Evolutionary conservation across 192 early-diverging fungal genomes (phyloP).

Genomic region (Dispira simplex): DNA sequence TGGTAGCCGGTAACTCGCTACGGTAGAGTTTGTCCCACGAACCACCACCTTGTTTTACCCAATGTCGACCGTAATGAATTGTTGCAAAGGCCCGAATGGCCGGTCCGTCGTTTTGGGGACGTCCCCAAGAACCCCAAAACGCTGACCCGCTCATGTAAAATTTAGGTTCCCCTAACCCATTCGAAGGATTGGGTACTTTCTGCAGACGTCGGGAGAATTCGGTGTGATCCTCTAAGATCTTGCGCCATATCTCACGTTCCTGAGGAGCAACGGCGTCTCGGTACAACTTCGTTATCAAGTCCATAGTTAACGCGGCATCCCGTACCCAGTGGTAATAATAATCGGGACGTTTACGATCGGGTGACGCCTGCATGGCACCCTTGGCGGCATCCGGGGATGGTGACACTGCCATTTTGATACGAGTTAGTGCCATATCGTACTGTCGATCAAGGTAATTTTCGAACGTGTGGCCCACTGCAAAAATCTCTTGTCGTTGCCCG

Average conservation of each 20-base stretch:
- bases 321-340: conserved; percentile 68
- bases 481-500: too few species aligned
- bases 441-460: neutral
- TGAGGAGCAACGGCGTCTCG: conserved; percentile 13
- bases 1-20: conserved; percentile 10
- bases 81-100: conserved; percentile 28
- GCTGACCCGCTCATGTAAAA: conserved; percentile 37
- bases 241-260: neutral
- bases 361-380: conserved; percentile 29
- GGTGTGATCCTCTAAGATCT: neutral
- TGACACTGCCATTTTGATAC: neutral
- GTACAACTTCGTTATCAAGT: conserved; percentile 24
- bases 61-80: conserved; percentile 14
- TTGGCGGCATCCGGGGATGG: conserved; percentile 12
- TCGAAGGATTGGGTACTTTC: neutral
- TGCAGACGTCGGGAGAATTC: neutral
- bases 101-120: conserved; percentile 53
- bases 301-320: conserved; percentile 43
- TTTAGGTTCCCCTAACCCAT: conserved; percentile 45
- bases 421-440: neutral
- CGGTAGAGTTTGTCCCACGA: conserved; percentile 16
- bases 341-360: conserved; percentile 30
- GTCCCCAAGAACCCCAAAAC: conserved; percentile 35
- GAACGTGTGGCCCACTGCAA: neutral
- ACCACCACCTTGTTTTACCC: conserved; percentile 4